Conservation (phyloP, 1,284 basidiomycete species). For the Porogramme epimiltina region DNA sequence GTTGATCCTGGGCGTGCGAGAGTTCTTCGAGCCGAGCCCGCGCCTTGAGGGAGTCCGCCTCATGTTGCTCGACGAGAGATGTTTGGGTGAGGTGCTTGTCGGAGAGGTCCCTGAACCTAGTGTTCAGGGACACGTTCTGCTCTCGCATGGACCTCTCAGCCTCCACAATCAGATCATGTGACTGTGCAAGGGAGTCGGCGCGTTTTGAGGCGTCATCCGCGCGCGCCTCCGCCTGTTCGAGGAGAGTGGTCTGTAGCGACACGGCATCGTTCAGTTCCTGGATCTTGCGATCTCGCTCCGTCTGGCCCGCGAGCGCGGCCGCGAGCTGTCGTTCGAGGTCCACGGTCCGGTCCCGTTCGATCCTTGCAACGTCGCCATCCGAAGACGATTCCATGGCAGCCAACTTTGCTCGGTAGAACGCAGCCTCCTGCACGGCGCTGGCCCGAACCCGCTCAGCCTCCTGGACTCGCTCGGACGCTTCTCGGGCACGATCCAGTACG, state of each 20-base stretch:
- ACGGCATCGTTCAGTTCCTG: conserved; percentile 75
- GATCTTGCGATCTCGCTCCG: conserved; percentile 70
- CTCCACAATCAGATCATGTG: conserved; percentile 69
- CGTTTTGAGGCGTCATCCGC: conserved; percentile 82
- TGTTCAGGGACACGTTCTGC: conserved; percentile 63
- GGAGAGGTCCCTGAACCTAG: conserved; percentile 75
- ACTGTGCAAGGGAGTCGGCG: conserved; percentile 82
- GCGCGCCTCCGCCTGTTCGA: conserved; percentile 80
- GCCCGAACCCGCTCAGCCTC: conserved; percentile 82
- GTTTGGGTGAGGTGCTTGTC: conserved; percentile 78
- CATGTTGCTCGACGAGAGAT: conserved; percentile 76
- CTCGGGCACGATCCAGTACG: conserved; percentile 75
- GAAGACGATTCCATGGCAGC: conserved; percentile 80
- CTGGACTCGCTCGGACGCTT: conserved; percentile 76
- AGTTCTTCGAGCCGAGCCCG: conserved; percentile 77
- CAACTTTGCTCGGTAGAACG: conserved; percentile 95
- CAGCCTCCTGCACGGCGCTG: conserved; percentile 91
- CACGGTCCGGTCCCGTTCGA: conserved; percentile 81
- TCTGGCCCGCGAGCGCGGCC: conserved; percentile 66
- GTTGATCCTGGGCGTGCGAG: conserved; percentile 72
- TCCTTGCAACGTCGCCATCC: conserved; percentile 55
- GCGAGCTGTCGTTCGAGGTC: conserved; percentile 84
- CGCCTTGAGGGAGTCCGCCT: conserved; percentile 75
- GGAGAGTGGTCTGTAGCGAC: conserved; percentile 75
- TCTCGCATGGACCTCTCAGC: conserved; percentile 79